Evolutionary conservation across 306 rosid species (phyloP), one percentile per base, ranked within the genome.

Genomic region (Lupinus albus): DNA sequence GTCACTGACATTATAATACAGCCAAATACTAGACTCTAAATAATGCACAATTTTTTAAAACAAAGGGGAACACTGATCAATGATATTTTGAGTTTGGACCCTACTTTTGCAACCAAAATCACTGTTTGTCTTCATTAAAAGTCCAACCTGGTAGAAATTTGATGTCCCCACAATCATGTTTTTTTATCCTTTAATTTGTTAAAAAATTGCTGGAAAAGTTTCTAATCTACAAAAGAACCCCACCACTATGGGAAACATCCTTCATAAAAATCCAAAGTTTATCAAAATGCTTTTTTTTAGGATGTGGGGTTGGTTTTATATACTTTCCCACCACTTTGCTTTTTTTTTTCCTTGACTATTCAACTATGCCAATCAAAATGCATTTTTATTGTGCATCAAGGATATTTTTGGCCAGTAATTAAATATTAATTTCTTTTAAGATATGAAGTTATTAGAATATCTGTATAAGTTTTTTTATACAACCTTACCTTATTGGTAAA

Each of bases 41-140:
- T 68, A 71, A 54, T 28, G 33, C 57, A 35, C 47, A 28, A 28
- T 52, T 54, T 57, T 68, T 71, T 53, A 39, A 70, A 61, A 59
- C 13, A 25, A 25, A 16, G 60, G 54, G 20, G 32, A 66, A 61
- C 61, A 63, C 32, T 68, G 30, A 78, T 36, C 52, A 32, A 55
- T 57, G 57, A 67, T 76, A 52, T 62, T 70, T 74, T 64, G 83
- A 53, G 81, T 56, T 67, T 74, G 91, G 75, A 78, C 83, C 67
- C 79, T 60, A 64, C 79, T 82, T 81, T 79, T 68, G 66, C 77
- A 71, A 68, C 81, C 83, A 76, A 80, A 64, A 77, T 78, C 51
- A 75, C 75, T 15, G 42, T 55, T 66, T 80, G 79, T 69, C 75
- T 48, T 80, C 89, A 75, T 84, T 16, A 73, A 73, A 84, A 87